Evolutionary conservation across 306 rosid species (phyloP), one percentile per base, ranked within the genome.

Genomic region (Psophocarpus tetragonolobus): DNA sequence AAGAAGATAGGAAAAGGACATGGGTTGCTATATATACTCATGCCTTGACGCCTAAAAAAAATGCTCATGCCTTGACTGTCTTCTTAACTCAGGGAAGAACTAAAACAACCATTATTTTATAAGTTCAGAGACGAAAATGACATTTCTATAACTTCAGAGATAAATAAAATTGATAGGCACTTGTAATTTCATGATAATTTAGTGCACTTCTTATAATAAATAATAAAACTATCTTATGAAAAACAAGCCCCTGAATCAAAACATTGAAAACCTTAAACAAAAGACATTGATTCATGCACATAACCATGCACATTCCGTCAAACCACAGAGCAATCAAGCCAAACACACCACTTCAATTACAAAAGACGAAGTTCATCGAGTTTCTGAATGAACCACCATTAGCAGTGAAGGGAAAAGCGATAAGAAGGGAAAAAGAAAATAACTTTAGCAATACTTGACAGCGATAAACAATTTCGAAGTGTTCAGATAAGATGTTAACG

Each of bases 1-100:
- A 93, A 76, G 98, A 93, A 81, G 98, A 93, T 83, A 85, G 97
- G 85, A 93, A 93, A 86, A 88, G 97, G 80, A 93, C 97, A 30
- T 93, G 98, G 97, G 97, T 93, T 73, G 98, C 97, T n/a, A n/a
- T n/a, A n/a, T n/a, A n/a, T n/a, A n/a, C n/a, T n/a, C n/a, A n/a
- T n/a, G n/a, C n/a, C n/a, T n/a, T 2, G 98, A 93, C 87, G 98
- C 98, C 0, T 97, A 91, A 71, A 97, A 93, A 84, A 79, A 91
- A 93, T 86, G 90, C 91, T 15, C 91, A 90, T 71, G 97, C 97
- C 12, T 89, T 93, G 45, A 88, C 89, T n/a, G 95, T 91, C 36
- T 93, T 93, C 84, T 76, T 91, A 76, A 91, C 95, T 27, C n/a
- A 35, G 1, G 8, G 4, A 63, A 33, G 32, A 62, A 8, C 44